Evolutionary conservation across 2,329 filamentous ascomycete species (phyloP).

Genomic region (Paecilomyces fulvus): DNA sequence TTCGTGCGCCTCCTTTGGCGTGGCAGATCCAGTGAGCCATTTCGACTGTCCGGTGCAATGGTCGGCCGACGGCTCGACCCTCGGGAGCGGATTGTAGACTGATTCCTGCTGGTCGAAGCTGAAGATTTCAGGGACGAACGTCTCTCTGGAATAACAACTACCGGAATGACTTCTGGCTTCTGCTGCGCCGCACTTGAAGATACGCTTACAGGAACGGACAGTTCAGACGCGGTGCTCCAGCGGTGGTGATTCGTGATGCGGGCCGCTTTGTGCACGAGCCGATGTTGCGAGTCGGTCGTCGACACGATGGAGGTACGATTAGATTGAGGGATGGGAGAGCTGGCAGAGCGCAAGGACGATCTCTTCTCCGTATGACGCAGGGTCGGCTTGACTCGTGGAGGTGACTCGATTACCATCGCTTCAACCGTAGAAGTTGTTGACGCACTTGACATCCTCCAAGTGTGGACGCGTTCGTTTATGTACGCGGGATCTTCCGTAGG

Average conservation of each 20-base stretch:
- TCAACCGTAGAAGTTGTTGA: constrained; percentile 49
- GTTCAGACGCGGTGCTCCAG: constrained; percentile 34
- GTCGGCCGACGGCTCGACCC: constrained; percentile 29
- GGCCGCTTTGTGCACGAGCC: constrained; percentile 43
- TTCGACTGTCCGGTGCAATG: constrained; percentile 25
- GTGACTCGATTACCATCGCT: constrained; percentile 46
- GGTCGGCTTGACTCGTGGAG: constrained; percentile 36
- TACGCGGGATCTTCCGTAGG: constrained; percentile 21
- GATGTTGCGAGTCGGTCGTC: constrained; percentile 37
- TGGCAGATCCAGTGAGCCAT: constrained; percentile 24
- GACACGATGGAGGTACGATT: constrained; percentile 38
- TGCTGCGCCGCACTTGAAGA: constrained; percentile 20
- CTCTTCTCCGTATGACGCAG: constrained; percentile 49
- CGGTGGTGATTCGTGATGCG: constrained; percentile 42
- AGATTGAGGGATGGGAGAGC: constrained; percentile 36
- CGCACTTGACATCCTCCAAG: constrained; percentile 39
- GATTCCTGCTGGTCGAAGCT: constrained; percentile 25
- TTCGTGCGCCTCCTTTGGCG: constrained; percentile 27
- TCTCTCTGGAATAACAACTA: constrained; percentile 41
- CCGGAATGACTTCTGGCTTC: constrained; percentile 35
- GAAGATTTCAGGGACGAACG: constrained; percentile 37
- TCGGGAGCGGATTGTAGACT: constrained; percentile 31
- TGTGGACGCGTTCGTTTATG: constrained; percentile 19
- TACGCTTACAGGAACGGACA: constrained; percentile 27
- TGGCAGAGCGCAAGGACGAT: constrained; percentile 41